Conservation (phyloP, 768 basidiomycete species). For the Suillus alpinus region DNA sequence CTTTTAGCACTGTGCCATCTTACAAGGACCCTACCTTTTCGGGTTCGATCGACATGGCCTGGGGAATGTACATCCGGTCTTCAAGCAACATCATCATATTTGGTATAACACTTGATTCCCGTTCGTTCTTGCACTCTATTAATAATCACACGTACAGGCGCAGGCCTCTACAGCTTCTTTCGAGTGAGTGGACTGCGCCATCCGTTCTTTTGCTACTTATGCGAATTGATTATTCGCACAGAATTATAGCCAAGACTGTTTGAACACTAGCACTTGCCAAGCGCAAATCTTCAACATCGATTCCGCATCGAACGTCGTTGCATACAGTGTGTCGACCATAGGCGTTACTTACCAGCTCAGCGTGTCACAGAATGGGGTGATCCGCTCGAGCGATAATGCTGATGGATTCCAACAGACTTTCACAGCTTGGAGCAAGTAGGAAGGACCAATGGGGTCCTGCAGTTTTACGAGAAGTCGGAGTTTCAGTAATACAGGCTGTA, state of each 20-base stretch:
- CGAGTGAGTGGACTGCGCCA: constrained; percentile 23
- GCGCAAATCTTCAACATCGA: constrained; percentile 42
- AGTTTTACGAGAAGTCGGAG: background rate
- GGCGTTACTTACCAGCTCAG: constrained; percentile 42
- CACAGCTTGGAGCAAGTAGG: constrained; percentile 28
- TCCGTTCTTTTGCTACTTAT: background rate
- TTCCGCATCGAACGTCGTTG: constrained; percentile 35
- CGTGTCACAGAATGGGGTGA: constrained; percentile 32
- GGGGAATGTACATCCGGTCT: constrained; percentile 40
- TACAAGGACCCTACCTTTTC: constrained; percentile 42
- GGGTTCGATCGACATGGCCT: constrained; percentile 32
- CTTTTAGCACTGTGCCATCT: constrained; percentile 33
- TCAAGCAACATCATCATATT: constrained; percentile 45
- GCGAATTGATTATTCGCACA: constrained; percentile 13
- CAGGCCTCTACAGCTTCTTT: constrained; percentile 55
- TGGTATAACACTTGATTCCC: constrained; percentile 25
- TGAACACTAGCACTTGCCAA: constrained; percentile 39
- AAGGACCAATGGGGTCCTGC: background rate
- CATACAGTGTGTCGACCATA: constrained; percentile 50
- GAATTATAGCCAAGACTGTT: constrained; percentile 41
- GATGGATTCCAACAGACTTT: constrained; percentile 46
- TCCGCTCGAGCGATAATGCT: constrained; percentile 34
- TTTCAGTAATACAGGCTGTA: background rate
- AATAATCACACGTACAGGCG: constrained; percentile 27
- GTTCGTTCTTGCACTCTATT: constrained; percentile 3